Evolutionary conservation across 164 flowering plant species (phyloP).

Genomic region (Magnolia sinica): DNA sequence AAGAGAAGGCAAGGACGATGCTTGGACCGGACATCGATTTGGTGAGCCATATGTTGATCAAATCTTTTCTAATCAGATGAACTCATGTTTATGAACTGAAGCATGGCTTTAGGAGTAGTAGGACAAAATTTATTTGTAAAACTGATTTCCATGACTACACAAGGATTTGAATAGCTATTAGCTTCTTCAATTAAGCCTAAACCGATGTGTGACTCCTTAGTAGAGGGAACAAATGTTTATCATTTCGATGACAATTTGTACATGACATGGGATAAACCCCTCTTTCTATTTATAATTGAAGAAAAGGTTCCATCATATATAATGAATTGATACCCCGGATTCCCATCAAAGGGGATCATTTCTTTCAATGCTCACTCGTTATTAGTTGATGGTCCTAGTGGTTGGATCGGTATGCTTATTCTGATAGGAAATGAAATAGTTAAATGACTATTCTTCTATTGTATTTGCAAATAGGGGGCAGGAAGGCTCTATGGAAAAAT

Average conservation of each 20-base stretch:
- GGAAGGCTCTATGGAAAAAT: neutral
- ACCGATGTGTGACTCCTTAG: neutral
- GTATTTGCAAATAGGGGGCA: conserved; percentile 4
- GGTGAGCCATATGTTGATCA: conserved; percentile 43
- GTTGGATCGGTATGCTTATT: neutral
- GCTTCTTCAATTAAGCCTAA: too few relatives aligned
- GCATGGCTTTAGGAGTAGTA: too few relatives aligned
- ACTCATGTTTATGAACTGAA: neutral
- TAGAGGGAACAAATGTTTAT: neutral
- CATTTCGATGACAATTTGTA: neutral
- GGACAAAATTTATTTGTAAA: too few relatives aligned
- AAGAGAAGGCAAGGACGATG: conserved; percentile 87
- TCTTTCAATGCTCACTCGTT: neutral
- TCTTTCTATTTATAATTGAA: neutral
- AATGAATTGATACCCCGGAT: neutral
- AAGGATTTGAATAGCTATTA: too few relatives aligned
- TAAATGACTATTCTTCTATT: neutral
- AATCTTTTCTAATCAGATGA: neutral
- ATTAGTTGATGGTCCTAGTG: neutral
- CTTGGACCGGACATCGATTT: conserved; percentile 80
- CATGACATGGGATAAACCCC: neutral
- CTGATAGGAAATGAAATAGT: neutral
- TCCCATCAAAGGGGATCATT: neutral
- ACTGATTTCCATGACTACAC: too few relatives aligned
- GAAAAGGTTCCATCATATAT: neutral